A percentile compares a stretch with the other conserved stretches of the same genome.
Evolutionary conservation across 1,284 basidiomycete species (phyloP).

Genomic region (Ganoderma resinaceum): DNA sequence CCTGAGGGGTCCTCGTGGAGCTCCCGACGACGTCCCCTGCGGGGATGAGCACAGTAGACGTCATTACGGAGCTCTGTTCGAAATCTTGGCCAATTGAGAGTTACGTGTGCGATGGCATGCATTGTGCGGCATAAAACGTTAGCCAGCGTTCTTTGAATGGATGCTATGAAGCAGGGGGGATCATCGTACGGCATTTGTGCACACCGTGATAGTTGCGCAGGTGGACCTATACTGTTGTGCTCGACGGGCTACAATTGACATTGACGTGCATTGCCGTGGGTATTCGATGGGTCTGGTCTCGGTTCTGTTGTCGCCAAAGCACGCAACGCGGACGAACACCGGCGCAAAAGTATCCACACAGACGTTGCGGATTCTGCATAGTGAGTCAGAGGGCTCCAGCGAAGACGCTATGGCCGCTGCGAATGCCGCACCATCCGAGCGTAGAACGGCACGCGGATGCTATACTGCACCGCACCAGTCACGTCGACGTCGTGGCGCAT

Average conservation of each 20-base stretch:
- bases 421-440: not conserved
- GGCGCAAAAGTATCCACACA: not conserved
- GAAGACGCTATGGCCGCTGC: not conserved
- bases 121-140: not conserved
- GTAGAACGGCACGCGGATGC: not conserved
- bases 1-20: not conserved
- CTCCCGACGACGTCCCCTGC: not conserved
- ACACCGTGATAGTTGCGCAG: not conserved
- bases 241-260: not conserved
- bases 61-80: not conserved
- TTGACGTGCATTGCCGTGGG: not conserved
- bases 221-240: not conserved
- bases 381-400: not conserved
- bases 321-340: not conserved
- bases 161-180: not conserved
- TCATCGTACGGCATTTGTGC: not conserved
- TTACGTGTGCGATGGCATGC: not conserved
- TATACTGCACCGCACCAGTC: not conserved
- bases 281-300: not conserved
- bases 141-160: not conserved
- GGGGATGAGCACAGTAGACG: not conserved
- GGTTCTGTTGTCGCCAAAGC: not conserved
- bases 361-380: not conserved
- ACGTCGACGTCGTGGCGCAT: not conserved
- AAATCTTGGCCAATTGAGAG: not conserved